phyloP scores from a whole-genome alignment of 495 filamentous ascomycete species.

The Penicillium cinerascens region DNA sequence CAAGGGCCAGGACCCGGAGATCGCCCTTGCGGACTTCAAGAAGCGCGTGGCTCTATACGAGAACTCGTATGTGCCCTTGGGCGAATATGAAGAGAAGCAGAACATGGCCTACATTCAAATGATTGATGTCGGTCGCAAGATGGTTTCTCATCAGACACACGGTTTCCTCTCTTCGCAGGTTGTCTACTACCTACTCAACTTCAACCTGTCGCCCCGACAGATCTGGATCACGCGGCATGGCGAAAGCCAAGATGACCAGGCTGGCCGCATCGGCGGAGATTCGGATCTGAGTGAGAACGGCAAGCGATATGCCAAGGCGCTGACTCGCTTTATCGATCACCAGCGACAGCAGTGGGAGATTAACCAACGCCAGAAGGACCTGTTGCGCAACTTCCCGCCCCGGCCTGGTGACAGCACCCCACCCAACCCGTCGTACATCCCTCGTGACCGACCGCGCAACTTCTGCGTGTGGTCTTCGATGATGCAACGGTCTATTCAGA shows the following conservation, averaged over 20 bases:
- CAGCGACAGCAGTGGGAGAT: conserved; percentile 74
- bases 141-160: conserved; percentile 82
- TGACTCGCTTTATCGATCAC: conserved; percentile 72
- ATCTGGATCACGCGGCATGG: conserved; percentile 98
- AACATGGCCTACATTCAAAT: conserved; percentile 92
- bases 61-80: conserved; percentile 85
- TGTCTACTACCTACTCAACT: conserved; percentile 89
- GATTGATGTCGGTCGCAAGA: conserved; percentile 95
- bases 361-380: conserved; percentile 68
- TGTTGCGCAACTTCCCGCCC: conserved; percentile 73
- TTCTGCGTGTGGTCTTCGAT: conserved; percentile 99
- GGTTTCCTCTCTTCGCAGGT: conserved; percentile 90
- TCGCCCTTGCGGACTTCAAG: conserved; percentile 86
- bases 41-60: conserved; percentile 90
- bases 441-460: conserved; percentile 63
- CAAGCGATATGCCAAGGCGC: conserved; percentile 62
- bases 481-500: conserved; percentile 82
- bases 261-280: conserved; percentile 80
- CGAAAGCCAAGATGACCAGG: conserved; percentile 74
- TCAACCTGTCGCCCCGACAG: conserved; percentile 90
- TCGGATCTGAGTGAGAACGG: conserved; percentile 76
- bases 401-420: conserved; percentile 86
- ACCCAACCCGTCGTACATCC: conserved; percentile 79
- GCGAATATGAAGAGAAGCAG: conserved; percentile 83
- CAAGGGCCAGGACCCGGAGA: conserved; percentile 81